Percentiles rank a stretch among this genome's conserved stretches.
These are phyloP conservation scores for Microbotryomycetes sp. DNA, from an alignment of 1,284 basidiomycete genomes.

Conservation along the genomic window DNA sequence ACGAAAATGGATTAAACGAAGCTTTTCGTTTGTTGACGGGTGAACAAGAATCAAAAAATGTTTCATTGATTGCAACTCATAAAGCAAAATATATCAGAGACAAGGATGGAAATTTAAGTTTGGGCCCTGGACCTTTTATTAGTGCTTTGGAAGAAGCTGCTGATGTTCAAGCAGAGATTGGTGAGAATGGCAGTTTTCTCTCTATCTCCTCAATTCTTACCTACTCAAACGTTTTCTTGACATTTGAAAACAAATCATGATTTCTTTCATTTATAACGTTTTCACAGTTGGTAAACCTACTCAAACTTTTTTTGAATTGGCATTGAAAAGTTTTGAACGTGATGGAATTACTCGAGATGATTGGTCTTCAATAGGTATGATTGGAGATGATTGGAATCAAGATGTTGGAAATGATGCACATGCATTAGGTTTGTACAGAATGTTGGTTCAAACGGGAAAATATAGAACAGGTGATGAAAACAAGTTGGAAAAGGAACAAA, in stretches of 20 bases:
- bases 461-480: constrained; percentile 56
- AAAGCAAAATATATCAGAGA: constrained; percentile 50
- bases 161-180: constrained; percentile 49
- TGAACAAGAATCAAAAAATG: constrained; percentile 20
- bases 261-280: background rate
- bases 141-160: constrained; percentile 56
- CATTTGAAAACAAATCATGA: background rate
- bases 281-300: constrained; percentile 57
- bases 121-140: constrained; percentile 66
- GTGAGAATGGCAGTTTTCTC: constrained; percentile 2
- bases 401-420: constrained; percentile 68
- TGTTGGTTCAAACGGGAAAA: constrained; percentile 69
- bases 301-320: constrained; percentile 55
- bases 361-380: constrained; percentile 49
- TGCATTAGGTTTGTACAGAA: constrained; percentile 66
- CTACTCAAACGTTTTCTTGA: background rate
- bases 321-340: constrained; percentile 49
- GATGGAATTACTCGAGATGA: constrained; percentile 33
- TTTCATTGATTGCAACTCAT: constrained; percentile 55
- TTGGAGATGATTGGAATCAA: constrained; percentile 64
- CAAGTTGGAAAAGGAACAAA: constrained; percentile 35
- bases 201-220: background rate
- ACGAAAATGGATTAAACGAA: constrained; percentile 52
- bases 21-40: constrained; percentile 58
- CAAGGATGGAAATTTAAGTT: constrained; percentile 51